Evolutionary conservation across 1,284 basidiomycete genomes (phyloP).

Genomic region (Leccinum variabile): DNA sequence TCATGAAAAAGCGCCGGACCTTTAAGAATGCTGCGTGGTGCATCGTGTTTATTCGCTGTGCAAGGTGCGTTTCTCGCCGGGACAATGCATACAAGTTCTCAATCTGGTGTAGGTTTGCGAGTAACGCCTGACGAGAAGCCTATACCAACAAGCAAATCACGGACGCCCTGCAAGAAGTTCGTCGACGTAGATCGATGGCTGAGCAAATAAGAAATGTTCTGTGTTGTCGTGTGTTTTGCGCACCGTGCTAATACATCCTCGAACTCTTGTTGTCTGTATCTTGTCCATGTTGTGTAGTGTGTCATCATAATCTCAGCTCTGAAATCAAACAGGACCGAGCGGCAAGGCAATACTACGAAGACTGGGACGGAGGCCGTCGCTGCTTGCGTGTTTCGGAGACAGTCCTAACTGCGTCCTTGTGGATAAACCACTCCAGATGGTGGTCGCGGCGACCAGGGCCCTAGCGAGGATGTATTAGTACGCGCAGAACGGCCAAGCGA

Average conservation of each 20-base stretch:
- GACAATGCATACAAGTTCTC: slow-evolving; percentile 8
- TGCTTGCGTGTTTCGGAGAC: slow-evolving; percentile 40
- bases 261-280: slow-evolving; percentile 20
- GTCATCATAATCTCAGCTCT: slow-evolving; percentile 16
- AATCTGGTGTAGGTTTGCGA: slow-evolving; percentile 48
- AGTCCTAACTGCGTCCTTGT: slow-evolving; percentile 66
- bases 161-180: slow-evolving; percentile 69
- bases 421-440: slow-evolving; percentile 89
- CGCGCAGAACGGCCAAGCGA: neutral
- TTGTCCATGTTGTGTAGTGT: slow-evolving; percentile 25
- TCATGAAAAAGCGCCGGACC: slow-evolving; percentile 42
- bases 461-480: slow-evolving; percentile 42
- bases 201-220: slow-evolving; percentile 16
- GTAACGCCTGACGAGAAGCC: slow-evolving; percentile 61
- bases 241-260: neutral
- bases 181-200: slow-evolving; percentile 45
- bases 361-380: slow-evolving; percentile 25
- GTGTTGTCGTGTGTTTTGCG: slow-evolving; percentile 6
- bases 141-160: slow-evolving; percentile 57
- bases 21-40: slow-evolving; percentile 61
- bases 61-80: slow-evolving; percentile 52
- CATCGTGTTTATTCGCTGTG: slow-evolving; percentile 65
- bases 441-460: slow-evolving; percentile 84
- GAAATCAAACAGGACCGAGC: neutral
- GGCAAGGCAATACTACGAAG: slow-evolving; percentile 14